Percentiles rank a stretch among this genome's conserved stretches.
phyloP scores from a whole-genome alignment of 2,329 filamentous ascomycete genomes.

The Amauroascus niger region DNA sequence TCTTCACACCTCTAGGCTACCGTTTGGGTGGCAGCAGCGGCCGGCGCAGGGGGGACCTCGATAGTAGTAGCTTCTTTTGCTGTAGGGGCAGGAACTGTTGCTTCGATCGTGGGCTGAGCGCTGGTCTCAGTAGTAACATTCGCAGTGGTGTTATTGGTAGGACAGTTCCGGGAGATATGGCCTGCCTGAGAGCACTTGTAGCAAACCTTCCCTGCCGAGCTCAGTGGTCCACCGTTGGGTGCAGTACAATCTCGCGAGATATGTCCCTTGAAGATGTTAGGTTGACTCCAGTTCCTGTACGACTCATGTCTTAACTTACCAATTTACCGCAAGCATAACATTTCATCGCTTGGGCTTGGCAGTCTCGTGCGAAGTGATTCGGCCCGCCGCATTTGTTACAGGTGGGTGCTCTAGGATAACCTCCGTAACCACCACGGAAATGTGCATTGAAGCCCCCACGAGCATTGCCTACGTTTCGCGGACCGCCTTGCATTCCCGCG shows the following conservation, averaged over 20 bases:
- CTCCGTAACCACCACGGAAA: conserved; percentile 63
- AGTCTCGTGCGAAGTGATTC: conserved; percentile 97
- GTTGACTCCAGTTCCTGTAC: neutral
- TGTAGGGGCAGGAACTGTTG: conserved; percentile 24
- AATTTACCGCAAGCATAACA: conserved; percentile 96
- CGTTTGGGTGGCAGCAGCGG: conserved; percentile 36
- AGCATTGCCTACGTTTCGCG: conserved; percentile 53
- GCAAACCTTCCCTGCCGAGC: conserved; percentile 95
- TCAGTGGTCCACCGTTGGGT: conserved; percentile 88
- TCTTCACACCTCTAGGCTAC: conserved; percentile 31
- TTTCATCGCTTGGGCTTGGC: conserved; percentile 97
- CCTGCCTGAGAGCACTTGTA: conserved; percentile 94
- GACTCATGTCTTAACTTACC: conserved; percentile 24
- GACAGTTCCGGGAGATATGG: conserved; percentile 92
- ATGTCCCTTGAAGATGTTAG: conserved; percentile 48
- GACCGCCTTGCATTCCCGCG: conserved; percentile 44
- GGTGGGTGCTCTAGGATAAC: conserved; percentile 43
- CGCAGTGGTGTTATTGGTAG: conserved; percentile 56
- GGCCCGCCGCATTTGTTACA: conserved; percentile 70
- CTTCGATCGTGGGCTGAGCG: conserved; percentile 20
- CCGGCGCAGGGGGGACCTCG: conserved; percentile 26
- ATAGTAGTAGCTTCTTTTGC: conserved; percentile 35
- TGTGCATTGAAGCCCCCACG: conserved; percentile 56
- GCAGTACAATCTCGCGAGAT: conserved; percentile 93
- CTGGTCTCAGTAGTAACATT: conserved; percentile 28